A percentile compares a stretch with the other conserved stretches of the same genome.
These are phyloP conservation scores for Beauveria rudraprayagi DNA, from an alignment of 2,329 filamentous ascomycete genomes.

Conservation along the genomic window DNA sequence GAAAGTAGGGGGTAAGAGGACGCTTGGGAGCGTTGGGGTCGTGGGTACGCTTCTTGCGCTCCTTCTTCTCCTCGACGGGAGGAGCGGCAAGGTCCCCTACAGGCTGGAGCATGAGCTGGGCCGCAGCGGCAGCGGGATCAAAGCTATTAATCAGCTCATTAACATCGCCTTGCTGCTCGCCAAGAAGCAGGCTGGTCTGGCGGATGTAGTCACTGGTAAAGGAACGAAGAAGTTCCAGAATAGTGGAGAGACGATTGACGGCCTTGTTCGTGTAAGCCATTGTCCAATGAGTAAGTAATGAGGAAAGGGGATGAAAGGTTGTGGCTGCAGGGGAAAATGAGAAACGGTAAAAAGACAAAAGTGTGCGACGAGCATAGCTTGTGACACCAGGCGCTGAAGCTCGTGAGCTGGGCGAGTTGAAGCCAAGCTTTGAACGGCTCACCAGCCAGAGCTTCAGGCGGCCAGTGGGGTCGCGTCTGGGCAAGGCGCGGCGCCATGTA, in stretches of 20 bases:
- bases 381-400: neutral
- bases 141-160: conserved; percentile 42
- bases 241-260: conserved; percentile 58
- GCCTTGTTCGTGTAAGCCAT: conserved; percentile 45
- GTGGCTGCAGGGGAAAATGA: neutral
- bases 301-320: no score
- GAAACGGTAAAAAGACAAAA: no score
- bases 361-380: neutral
- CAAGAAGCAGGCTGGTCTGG: conserved; percentile 77
- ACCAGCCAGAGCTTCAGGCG: conserved; percentile 17
- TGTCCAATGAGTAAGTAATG: neutral
- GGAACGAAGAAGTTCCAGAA: conserved; percentile 70
- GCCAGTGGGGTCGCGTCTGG: neutral
- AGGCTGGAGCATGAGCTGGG: conserved; percentile 34
- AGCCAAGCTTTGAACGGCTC: neutral
- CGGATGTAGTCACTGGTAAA: conserved; percentile 79
- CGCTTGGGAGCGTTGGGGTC: conserved; percentile 95
- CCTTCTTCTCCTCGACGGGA: conserved; percentile 64
- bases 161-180: conserved; percentile 47
- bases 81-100: conserved; percentile 30
- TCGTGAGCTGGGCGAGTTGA: neutral
- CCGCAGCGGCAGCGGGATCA: conserved; percentile 40
- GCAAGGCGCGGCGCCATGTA: conserved; percentile 7
- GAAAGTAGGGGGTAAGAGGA: conserved; percentile 87
- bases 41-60: conserved; percentile 77